Evolutionary conservation across 179 eudicot species (phyloP).

Genomic region (Silene vulgaris): DNA sequence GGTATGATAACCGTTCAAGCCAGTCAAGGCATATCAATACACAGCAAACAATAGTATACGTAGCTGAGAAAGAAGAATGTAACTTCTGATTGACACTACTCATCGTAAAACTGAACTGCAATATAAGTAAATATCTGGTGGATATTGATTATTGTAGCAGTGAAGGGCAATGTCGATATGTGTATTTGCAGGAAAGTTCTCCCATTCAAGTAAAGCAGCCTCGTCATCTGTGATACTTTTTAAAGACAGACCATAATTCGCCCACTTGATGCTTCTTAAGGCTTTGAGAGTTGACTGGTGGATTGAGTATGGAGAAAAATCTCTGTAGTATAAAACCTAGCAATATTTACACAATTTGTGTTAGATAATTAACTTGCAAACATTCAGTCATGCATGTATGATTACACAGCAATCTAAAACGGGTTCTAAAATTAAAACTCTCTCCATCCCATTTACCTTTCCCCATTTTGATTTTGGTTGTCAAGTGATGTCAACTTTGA

Average conservation of each 20-base stretch:
- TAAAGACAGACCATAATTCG: constrained; percentile 56
- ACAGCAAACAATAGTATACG: constrained; percentile 4
- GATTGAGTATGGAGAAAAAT: constrained; percentile 56
- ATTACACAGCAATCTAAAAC: background rate
- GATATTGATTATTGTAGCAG: constrained; percentile 68
- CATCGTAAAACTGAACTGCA: constrained; percentile 27
- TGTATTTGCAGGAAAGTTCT: constrained; percentile 48
- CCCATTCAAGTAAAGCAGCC: constrained; percentile 70
- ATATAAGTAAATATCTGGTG: constrained; percentile 37
- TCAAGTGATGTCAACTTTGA: background rate
- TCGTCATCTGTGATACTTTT: constrained; percentile 44
- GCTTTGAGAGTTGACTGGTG: constrained; percentile 52
- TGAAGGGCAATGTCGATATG: constrained; percentile 73
- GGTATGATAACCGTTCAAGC: constrained; percentile 39
- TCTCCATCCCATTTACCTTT: background rate
- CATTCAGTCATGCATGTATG: background rate
- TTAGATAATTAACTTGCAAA: constrained; percentile 16
- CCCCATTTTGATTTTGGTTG: background rate
- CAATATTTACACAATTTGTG: constrained; percentile 14
- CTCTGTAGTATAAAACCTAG: constrained; percentile 74
- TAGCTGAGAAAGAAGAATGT: constrained; percentile 14
- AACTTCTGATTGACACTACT: constrained; percentile 51
- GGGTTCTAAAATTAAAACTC: background rate
- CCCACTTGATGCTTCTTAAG: constrained; percentile 72
- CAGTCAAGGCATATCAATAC: constrained; percentile 49